These are phyloP conservation scores for Cordyceps cicadae DNA, from an alignment of 2,329 filamentous ascomycete species.

Conservation along the genomic window DNA sequence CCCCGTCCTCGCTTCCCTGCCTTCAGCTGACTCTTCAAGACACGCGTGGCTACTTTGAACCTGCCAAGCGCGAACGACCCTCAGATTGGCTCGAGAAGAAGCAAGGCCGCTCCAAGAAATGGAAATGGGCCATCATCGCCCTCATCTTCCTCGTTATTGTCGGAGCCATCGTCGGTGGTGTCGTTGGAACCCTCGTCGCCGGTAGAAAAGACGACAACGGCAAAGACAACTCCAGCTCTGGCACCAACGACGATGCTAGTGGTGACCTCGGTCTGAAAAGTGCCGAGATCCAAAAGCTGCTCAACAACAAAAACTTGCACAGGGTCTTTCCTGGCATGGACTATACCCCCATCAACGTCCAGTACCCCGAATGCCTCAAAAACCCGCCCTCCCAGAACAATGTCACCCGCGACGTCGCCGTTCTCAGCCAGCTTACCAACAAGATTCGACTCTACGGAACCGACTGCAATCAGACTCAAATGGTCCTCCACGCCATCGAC, in stretches of 20 bases:
- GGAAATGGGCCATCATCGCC: slow-evolving; percentile 60
- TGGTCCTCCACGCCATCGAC: slow-evolving; percentile 78
- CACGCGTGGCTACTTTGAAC: slow-evolving; percentile 25
- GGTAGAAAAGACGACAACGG: slow-evolving; percentile 34
- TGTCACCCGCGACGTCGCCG: slow-evolving; percentile 80
- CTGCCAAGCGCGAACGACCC: slow-evolving; percentile 49
- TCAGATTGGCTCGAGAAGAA: slow-evolving; percentile 55
- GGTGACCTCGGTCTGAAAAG: slow-evolving; percentile 66
- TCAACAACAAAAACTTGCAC: slow-evolving; percentile 76
- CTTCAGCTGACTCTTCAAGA: slow-evolving; percentile 9
- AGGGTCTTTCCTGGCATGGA: slow-evolving; percentile 94
- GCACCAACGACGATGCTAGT: slow-evolving; percentile 18
- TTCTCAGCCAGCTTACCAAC: slow-evolving; percentile 84
- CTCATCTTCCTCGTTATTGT: slow-evolving; percentile 57
- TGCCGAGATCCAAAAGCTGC: slow-evolving; percentile 66
- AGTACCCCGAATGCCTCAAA: slow-evolving; percentile 75
- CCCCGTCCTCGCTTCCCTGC: neutral
- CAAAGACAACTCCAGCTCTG: neutral
- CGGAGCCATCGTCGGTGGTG: slow-evolving; percentile 64
- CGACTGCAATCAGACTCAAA: slow-evolving; percentile 95
- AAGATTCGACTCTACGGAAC: slow-evolving; percentile 85
- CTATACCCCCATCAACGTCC: slow-evolving; percentile 85
- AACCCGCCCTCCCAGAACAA: slow-evolving; percentile 87
- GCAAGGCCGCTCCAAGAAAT: slow-evolving; percentile 52
- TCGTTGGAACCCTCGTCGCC: slow-evolving; percentile 64